Conservation (phyloP, 805 yeast species). For the Kuraishia piskuri region DNA sequence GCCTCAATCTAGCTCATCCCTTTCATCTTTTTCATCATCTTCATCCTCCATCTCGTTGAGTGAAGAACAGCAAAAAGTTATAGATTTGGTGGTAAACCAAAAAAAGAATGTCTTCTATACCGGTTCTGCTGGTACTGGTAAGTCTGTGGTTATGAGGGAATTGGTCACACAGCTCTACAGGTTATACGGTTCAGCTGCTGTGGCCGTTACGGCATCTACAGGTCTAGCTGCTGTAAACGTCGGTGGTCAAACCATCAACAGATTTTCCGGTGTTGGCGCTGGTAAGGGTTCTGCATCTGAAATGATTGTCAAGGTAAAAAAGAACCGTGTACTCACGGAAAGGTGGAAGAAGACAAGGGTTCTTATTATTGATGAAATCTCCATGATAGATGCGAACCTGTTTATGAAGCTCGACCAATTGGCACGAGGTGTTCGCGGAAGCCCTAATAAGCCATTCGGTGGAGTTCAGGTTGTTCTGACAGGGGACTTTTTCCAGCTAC, state of each 20-base stretch:
- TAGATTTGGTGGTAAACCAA: constrained; percentile 46
- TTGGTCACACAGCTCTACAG: constrained; percentile 45
- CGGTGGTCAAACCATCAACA: constrained; percentile 72
- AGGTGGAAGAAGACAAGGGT: constrained; percentile 55
- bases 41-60: constrained; percentile 15
- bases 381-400: constrained; percentile 69
- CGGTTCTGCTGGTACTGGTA: constrained; percentile 98
- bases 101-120: constrained; percentile 81
- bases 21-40: not conserved
- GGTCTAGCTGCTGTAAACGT: constrained; percentile 79
- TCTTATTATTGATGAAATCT: constrained; percentile 67
- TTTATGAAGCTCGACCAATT: constrained; percentile 56
- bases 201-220: constrained; percentile 78
- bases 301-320: constrained; percentile 42
- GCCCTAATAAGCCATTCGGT: constrained; percentile 51
- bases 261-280: constrained; percentile 71
- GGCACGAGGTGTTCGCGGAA: constrained; percentile 41
- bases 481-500: constrained; percentile 79
- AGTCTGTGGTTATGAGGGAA: constrained; percentile 71
- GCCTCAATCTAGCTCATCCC: not conserved
- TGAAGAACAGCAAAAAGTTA: constrained; percentile 58
- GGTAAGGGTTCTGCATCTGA: constrained; percentile 44
- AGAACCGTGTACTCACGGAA: constrained; percentile 36
- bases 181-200: constrained; percentile 37
- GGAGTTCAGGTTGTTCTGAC: constrained; percentile 70